Evolutionary conservation across 257 asterid species (phyloP).

Genomic region (Solanum infundibuliforme): DNA sequence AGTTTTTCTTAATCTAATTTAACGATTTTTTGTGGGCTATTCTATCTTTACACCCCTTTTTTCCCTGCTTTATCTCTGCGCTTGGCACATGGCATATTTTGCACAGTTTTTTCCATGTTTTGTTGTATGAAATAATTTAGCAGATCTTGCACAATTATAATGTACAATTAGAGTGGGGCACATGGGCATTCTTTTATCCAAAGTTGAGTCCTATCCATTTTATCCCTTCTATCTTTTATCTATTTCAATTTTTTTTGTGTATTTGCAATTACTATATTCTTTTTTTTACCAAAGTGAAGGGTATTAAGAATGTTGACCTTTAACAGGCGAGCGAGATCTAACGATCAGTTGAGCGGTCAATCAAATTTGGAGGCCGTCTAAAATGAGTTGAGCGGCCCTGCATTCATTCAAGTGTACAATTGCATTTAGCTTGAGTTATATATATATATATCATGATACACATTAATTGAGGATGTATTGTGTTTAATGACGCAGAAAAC

Average conservation of each 20-base stretch:
- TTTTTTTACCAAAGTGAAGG: not conserved
- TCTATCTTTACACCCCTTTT: not conserved
- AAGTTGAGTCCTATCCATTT: not conserved
- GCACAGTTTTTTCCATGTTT: not conserved
- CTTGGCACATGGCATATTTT: not conserved
- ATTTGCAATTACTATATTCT: not conserved
- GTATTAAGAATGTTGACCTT: not conserved
- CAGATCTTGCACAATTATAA: not conserved
- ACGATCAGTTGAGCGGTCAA: too few relatives aligned
- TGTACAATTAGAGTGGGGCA: not conserved
- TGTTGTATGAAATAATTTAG: not conserved
- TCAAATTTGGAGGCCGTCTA: too few relatives aligned
- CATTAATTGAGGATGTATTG: not conserved
- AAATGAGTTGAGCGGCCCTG: not conserved
- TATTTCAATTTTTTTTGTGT: not conserved
- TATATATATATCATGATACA: not conserved
- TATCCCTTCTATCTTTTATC: too few relatives aligned
- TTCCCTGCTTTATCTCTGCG: not conserved
- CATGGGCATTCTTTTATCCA: not conserved
- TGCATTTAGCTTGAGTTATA: not conserved
- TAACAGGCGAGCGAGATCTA: not conserved
- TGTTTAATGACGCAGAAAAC: not conserved
- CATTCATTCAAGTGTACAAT: not conserved
- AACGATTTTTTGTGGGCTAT: slow-evolving; percentile 3
- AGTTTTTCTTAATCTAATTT: slow-evolving; percentile 1